phyloP scores from a whole-genome alignment of 2,329 filamentous ascomycete species.

The Aspergillus aculeatinus region DNA sequence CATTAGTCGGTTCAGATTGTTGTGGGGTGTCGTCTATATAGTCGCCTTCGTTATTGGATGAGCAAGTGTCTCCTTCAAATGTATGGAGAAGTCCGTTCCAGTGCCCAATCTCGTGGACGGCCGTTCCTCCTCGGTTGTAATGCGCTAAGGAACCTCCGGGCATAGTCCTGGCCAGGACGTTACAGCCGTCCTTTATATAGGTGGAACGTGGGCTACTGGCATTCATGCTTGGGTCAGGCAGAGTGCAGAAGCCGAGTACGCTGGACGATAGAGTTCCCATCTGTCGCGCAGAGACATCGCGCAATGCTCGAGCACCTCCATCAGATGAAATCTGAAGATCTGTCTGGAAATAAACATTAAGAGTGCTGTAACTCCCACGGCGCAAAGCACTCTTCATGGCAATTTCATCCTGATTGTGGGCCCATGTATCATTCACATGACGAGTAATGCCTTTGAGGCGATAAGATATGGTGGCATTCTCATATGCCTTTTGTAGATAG shows the following conservation, averaged over 20 bases:
- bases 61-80: constrained; percentile 43
- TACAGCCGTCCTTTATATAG: constrained; percentile 58
- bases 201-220: constrained; percentile 33
- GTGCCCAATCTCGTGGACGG: constrained; percentile 49
- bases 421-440: constrained; percentile 57
- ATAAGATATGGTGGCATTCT: constrained; percentile 49
- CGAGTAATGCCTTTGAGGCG: constrained; percentile 50
- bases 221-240: constrained; percentile 45
- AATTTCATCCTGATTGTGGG: constrained; percentile 48
- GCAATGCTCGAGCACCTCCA: constrained; percentile 22
- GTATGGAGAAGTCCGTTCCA: constrained; percentile 50
- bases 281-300: constrained; percentile 28
- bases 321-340: constrained; percentile 42
- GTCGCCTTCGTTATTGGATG: constrained; percentile 37
- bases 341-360: constrained; percentile 63
- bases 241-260: constrained; percentile 56
- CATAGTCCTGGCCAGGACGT: constrained; percentile 58
- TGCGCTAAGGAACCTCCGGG: constrained; percentile 50
- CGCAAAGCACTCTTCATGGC: constrained; percentile 56
- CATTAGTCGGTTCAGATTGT: constrained; percentile 57
- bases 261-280: constrained; percentile 21
- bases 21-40: constrained; percentile 47
- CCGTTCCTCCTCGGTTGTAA: constrained; percentile 51
- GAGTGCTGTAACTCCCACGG: constrained; percentile 52
- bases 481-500: constrained; percentile 49